These are phyloP conservation scores for Plasmodium ovale DNA, from an alignment of 169 alveolate species.

Conservation along the genomic window DNA sequence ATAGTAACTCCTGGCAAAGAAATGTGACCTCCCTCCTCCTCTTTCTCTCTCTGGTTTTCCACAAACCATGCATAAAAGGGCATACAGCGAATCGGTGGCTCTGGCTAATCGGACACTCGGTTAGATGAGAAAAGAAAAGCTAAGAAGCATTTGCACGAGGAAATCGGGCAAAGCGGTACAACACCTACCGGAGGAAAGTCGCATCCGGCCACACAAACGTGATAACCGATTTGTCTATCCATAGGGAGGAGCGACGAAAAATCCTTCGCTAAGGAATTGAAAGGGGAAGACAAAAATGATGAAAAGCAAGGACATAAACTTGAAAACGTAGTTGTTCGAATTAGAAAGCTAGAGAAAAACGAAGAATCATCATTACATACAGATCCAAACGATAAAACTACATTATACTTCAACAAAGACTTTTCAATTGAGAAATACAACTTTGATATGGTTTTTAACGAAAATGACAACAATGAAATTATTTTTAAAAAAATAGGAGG, in stretches of 20 bases:
- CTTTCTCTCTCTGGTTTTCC: too few relatives aligned
- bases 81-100: constrained; percentile 69
- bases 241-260: constrained; percentile 13
- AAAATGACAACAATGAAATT: constrained; percentile 34
- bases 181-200: too few relatives aligned
- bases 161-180: too few relatives aligned
- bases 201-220: too few relatives aligned
- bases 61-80: constrained; percentile 62
- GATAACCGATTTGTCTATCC: too few relatives aligned
- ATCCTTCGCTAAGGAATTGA: not conserved
- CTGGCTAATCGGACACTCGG: constrained; percentile 7
- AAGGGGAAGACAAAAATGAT: not conserved
- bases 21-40: too few relatives aligned
- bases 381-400: constrained; percentile 54
- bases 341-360: constrained; percentile 34
- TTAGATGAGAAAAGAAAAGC: constrained; percentile 23
- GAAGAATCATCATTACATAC: constrained; percentile 49
- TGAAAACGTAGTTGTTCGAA: constrained; percentile 57
- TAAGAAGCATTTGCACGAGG: not conserved
- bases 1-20: too few relatives aligned
- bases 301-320: constrained; percentile 4
- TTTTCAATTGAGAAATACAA: constrained; percentile 51
- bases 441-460: constrained; percentile 51
- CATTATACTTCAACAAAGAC: constrained; percentile 46
- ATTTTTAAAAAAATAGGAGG: constrained; percentile 60